Percentiles rank a stretch among this genome's conserved stretches.
Evolutionary conservation across 2,329 filamentous ascomycete genomes (phyloP).

Genomic region (Fonsecaea erecta): DNA sequence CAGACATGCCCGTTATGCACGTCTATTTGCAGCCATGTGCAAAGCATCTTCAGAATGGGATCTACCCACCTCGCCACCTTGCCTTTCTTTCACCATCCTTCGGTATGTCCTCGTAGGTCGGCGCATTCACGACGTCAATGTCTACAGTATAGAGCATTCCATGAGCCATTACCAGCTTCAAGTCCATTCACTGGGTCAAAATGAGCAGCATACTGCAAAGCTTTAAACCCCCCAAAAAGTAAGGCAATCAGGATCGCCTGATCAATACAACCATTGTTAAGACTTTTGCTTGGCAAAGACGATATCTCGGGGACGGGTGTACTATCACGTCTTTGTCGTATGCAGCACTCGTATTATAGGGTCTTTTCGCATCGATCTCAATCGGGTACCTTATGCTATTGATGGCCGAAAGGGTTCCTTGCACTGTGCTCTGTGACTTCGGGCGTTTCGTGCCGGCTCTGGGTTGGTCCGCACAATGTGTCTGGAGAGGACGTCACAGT

Average conservation of each 20-base stretch:
- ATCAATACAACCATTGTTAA: background rate
- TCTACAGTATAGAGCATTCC: background rate
- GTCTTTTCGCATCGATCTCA: background rate
- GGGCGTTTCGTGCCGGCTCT: background rate
- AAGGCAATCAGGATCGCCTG: background rate
- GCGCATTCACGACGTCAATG: background rate
- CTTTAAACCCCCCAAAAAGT: background rate
- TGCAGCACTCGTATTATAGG: background rate
- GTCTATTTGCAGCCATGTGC: background rate
- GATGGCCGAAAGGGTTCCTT: too few species aligned
- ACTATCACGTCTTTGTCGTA: background rate
- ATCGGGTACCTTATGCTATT: background rate
- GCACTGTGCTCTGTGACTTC: background rate
- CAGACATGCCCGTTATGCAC: background rate
- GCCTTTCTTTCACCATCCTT: background rate
- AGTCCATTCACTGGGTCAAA: background rate
- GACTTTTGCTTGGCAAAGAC: background rate
- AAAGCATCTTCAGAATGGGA: background rate
- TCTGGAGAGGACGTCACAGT: background rate
- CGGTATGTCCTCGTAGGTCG: background rate
- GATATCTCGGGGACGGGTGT: background rate
- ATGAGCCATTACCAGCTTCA: background rate
- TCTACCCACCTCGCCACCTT: too few species aligned
- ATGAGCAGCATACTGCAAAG: background rate
- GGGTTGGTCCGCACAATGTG: background rate